These are phyloP conservation scores for Ogataea trehalophila DNA, from an alignment of 805 yeast species.

Conservation along the genomic window DNA sequence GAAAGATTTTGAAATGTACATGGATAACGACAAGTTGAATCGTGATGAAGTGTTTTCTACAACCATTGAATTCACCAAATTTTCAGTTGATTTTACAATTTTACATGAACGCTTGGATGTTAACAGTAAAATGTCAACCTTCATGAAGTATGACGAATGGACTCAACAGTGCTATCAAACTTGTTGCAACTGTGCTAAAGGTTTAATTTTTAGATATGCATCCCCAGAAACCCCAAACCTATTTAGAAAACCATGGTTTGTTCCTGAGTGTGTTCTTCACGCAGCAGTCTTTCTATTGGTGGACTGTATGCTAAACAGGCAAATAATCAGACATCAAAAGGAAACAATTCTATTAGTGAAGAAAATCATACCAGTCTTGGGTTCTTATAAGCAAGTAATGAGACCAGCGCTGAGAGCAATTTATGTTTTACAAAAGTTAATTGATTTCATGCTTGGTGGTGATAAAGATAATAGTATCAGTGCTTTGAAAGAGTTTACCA, in stretches of 20 bases:
- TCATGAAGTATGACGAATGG: constrained; percentile 25
- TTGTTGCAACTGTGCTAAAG: constrained; percentile 20
- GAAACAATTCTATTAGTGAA: constrained; percentile 12
- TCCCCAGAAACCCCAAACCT: constrained; percentile 11
- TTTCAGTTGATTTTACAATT: constrained; percentile 13
- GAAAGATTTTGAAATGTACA: constrained; percentile 17
- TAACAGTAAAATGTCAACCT: constrained; percentile 26
- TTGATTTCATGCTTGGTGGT: constrained; percentile 15
- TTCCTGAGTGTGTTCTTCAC: constrained; percentile 21
- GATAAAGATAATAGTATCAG: constrained; percentile 6
- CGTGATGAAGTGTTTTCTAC: constrained; percentile 9
- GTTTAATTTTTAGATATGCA: constrained; percentile 13
- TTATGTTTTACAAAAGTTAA: constrained; percentile 23
- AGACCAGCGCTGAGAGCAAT: constrained; percentile 29
- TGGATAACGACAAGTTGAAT: constrained; percentile 15
- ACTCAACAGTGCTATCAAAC: constrained; percentile 12
- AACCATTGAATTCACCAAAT: constrained; percentile 14
- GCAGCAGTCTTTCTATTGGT: constrained; percentile 27
- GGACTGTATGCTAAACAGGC: constrained; percentile 24
- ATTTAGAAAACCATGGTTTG: constrained; percentile 21
- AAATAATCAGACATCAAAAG: constrained; percentile 13
- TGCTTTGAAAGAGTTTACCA: constrained; percentile 9
- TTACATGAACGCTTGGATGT: constrained; percentile 25
- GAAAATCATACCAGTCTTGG: constrained; percentile 17
- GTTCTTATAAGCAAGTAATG: constrained; percentile 20